phyloP scores from a whole-genome alignment of 169 alveolate genomes.

The Cystoisospora suis region DNA sequence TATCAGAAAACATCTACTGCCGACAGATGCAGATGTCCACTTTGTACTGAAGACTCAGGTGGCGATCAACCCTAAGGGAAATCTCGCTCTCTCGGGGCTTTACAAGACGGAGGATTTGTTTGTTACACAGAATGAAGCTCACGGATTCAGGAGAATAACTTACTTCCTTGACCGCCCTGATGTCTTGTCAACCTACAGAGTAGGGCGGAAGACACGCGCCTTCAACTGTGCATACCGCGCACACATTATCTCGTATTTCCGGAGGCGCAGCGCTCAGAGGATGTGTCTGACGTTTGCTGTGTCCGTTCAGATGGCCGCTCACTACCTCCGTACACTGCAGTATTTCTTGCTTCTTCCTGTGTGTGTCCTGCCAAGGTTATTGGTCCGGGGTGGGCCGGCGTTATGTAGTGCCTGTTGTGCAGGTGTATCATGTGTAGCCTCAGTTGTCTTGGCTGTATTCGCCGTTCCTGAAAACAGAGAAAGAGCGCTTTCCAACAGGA shows the following conservation, averaged over 20 bases:
- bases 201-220: neutral
- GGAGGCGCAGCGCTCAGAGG: slow-evolving; percentile 84
- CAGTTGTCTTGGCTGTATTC: too few relatives aligned
- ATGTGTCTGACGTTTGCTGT: slow-evolving; percentile 71
- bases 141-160: slow-evolving; percentile 88
- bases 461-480: too few relatives aligned
- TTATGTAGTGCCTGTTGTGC: too few relatives aligned
- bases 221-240: neutral
- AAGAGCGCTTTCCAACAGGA: too few relatives aligned
- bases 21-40: neutral
- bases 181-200: slow-evolving; percentile 81
- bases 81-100: slow-evolving; percentile 82
- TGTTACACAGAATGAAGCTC: slow-evolving; percentile 88
- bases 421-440: too few relatives aligned
- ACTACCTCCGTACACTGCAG: too few relatives aligned
- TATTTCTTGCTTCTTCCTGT: too few relatives aligned
- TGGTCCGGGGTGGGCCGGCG: too few relatives aligned
- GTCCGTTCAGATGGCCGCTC: too few relatives aligned
- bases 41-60: slow-evolving; percentile 80
- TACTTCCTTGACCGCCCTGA: slow-evolving; percentile 90
- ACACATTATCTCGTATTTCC: slow-evolving; percentile 83
- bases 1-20: neutral
- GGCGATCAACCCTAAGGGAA: slow-evolving; percentile 81
- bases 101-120: slow-evolving; percentile 82
- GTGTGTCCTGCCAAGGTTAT: too few relatives aligned